Evolutionary conservation across 2,329 filamentous ascomycete genomes (phyloP), one percentile per base, ranked within the genome.

Genomic region (Colletotrichum liaoningense): DNA sequence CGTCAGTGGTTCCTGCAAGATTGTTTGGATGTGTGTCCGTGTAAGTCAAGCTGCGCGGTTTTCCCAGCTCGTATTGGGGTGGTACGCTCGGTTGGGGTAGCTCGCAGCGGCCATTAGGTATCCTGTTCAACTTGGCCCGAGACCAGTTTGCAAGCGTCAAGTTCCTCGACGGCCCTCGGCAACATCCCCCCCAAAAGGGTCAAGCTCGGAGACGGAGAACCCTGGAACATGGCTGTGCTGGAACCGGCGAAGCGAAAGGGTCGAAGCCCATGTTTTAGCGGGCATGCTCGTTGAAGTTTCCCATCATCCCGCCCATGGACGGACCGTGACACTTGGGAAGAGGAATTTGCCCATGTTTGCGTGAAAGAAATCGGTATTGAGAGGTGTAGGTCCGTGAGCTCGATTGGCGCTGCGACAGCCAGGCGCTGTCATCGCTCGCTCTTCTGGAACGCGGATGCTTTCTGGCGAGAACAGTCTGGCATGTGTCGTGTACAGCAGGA

Each of bases 171-270:
- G 60, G 33, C 35, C 63, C 68, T 71, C 56, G 33, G 33, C 62
- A 42, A 42, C 38, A 54, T 24, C 4, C 30, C 46, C 46, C n/a
- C 35, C 14, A 38, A n/a, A 46, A 49, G 42, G 30, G 22, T 24
- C 59, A 19, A 46, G 49, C 22, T 28, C 7, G 22, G 52, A 14
- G 58, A 49, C 7, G 22, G 52, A 19, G 58, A 49, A 59, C 52
- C 69, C 69, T 72, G 66, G 38, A 22, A 24, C 24, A 22, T 11
- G 59, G 22, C 26, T 33, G 30, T 42, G 69, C 65, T 38, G 69
- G 30, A 54, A 55, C 24, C 59, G 55, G 59, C 24, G 52, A 30
- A 55, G 55, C 46, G 33, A 56, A 42, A 42, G 14, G 56, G 42
- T 59, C 26, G 42, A 60, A 55, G 54, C 65, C 30, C 58, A 24